These are phyloP conservation scores for Aleurites moluccanus DNA, from an alignment of 441 rosid genomes.

Conservation along the genomic window DNA sequence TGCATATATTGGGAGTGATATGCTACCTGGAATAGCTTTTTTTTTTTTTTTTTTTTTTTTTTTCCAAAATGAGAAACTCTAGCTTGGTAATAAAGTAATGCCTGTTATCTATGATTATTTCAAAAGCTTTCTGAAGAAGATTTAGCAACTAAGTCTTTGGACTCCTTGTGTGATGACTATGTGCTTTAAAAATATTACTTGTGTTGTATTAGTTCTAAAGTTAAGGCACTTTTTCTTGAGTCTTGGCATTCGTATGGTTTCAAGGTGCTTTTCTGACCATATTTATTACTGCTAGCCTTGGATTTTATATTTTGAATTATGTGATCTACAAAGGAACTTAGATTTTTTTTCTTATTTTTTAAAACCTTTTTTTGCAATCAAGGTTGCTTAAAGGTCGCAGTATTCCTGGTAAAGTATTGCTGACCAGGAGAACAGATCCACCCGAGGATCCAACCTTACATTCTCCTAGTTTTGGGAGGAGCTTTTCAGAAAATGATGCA, in stretches of 20 bases:
- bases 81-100: neutral
- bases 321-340: neutral
- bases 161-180: neutral
- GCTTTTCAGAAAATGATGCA: conserved; percentile 72
- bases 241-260: conserved; percentile 1
- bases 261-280: neutral
- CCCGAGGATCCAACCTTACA: conserved; percentile 43
- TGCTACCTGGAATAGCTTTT: neutral
- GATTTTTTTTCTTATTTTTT: neutral
- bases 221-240: neutral
- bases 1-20: neutral
- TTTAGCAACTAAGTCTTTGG: conserved; percentile 7
- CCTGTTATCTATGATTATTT: neutral
- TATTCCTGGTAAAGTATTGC: conserved; percentile 83
- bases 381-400: conserved; percentile 92
- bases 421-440: conserved; percentile 76
- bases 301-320: neutral
- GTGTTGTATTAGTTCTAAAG: neutral
- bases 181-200: neutral
- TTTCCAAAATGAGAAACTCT: neutral
- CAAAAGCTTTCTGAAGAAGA: neutral
- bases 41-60: neutral
- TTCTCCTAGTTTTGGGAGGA: conserved; percentile 67
- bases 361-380: conserved; percentile 2
- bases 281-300: neutral